Evolutionary conservation across 106 monocot genomes (phyloP), one percentile per base, ranked within the genome.

Genomic region (Chionographis japonica): DNA sequence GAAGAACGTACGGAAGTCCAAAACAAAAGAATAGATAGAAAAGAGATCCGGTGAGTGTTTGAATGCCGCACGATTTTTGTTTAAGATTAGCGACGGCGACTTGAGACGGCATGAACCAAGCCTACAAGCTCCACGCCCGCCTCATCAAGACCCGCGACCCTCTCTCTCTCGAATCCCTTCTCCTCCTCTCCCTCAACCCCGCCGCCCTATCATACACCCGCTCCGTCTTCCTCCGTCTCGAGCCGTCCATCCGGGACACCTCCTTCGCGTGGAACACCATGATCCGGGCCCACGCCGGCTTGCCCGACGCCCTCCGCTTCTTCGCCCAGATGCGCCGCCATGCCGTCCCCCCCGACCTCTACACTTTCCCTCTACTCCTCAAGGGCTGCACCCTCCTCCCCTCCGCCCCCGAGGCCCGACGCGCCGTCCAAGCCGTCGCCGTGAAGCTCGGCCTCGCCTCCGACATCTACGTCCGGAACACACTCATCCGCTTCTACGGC

Each of bases 341-440:
- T 50, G 49, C 50, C 60, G 42, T 67, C 39, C 67, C 60, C 18
- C 66, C 38, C 20, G 67, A 75, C 52, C 12, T 6, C 52, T 65
- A 75, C 75, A 75, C 75, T 59, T 65, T 75, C 40, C 67, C 75
- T 18, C 52, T 60, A 49, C 46, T 67, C 58, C 75, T 75, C 75
- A 67, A 60, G 41, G 65, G 58, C 58, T 74, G 74, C 65, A 49
- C 57, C 16, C 49, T 37, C 36, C 63, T 56, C 55, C 56, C 73
- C 13, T 73, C 55, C 16, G 40, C 54, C 3, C 37, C n/a, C 37
- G n/a, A 15, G 16, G 18, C 54, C 17, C 5, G 43, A 4, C 3
- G 8, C 6, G 52, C n/a, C 8, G 50, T 60, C 18, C 75, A 75
- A 35, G 66, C 67, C 11, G 2, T 67, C 12, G 50, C 58, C 40